These are phyloP conservation scores for Lenzites betulinus DNA, from an alignment of 768 basidiomycete genomes.

Conservation along the genomic window DNA sequence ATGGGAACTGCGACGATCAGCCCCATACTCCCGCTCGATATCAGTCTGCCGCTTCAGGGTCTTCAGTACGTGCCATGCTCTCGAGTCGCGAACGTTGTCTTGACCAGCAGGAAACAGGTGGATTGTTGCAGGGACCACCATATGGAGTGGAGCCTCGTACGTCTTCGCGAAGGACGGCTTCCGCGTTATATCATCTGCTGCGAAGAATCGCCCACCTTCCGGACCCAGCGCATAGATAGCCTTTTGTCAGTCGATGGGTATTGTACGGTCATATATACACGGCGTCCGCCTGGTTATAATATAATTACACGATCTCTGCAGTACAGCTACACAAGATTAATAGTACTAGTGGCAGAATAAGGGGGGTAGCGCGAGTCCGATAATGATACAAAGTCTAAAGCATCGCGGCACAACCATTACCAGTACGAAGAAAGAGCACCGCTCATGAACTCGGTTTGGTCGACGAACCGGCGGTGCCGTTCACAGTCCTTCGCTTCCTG, in stretches of 20 bases:
- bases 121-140: conserved; percentile 86
- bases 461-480: neutral
- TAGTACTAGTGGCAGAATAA: conserved; percentile 3
- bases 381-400: conserved; percentile 9
- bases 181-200: conserved; percentile 42
- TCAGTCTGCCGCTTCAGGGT: conserved; percentile 55
- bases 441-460: neutral
- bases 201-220: conserved; percentile 10
- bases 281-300: neutral
- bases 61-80: conserved; percentile 64
- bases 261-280: neutral
- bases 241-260: neutral
- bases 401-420: neutral
- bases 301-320: conserved; percentile 7
- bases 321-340: conserved; percentile 16
- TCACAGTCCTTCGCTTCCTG: conserved; percentile 35
- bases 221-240: neutral
- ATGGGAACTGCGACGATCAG: conserved; percentile 90
- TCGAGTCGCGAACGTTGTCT: no score
- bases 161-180: conserved; percentile 76
- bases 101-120: conserved; percentile 48
- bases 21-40: conserved; percentile 68
- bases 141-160: conserved; percentile 90
- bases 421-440: neutral
- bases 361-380: neutral